A percentile compares a stretch with the other conserved stretches of the same genome.
Conservation (phyloP, 495 filamentous ascomycete genomes). For the Penicillium maclennaniae region DNA sequence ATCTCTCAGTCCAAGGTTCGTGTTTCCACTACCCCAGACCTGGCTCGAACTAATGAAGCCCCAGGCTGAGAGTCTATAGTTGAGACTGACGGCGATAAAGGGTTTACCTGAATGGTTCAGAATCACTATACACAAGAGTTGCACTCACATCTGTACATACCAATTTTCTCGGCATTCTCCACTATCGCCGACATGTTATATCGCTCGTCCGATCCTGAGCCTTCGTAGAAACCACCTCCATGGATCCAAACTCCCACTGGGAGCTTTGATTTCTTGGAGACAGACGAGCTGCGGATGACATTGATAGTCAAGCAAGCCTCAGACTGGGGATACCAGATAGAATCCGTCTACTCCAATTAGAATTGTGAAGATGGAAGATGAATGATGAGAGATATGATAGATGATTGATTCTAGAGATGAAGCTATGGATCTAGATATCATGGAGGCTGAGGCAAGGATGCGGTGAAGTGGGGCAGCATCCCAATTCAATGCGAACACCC, state of each 20-base stretch:
- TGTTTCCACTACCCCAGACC: constrained; percentile 37
- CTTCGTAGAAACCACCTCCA: constrained; percentile 54
- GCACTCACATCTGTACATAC: constrained; percentile 12
- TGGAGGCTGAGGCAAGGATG: too few relatives aligned
- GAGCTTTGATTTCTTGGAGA: constrained; percentile 27
- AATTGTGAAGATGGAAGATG: too few relatives aligned
- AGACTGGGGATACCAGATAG: constrained; percentile 40
- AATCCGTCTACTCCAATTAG: constrained; percentile 27
- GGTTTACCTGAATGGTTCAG: constrained; percentile 37
- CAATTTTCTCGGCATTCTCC: constrained; percentile 45
- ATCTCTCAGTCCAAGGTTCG: constrained; percentile 56
- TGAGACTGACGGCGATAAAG: constrained; percentile 58
- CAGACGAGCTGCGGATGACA: constrained; percentile 44
- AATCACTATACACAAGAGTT: neutral
- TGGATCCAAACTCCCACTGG: constrained; percentile 58
- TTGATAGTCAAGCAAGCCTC: constrained; percentile 58
- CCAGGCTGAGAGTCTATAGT: constrained; percentile 55
- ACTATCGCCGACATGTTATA: constrained; percentile 56
- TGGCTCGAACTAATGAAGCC: constrained; percentile 46
- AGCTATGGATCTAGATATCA: too few relatives aligned
- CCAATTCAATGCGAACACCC: too few relatives aligned
- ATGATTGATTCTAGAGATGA: too few relatives aligned
- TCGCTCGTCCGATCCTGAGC: constrained; percentile 43
- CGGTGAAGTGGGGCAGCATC: too few relatives aligned
- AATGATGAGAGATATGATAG: too few relatives aligned